Evolutionary conservation across 129 eudicot species (phyloP).

Genomic region (Sambucus nigra): DNA sequence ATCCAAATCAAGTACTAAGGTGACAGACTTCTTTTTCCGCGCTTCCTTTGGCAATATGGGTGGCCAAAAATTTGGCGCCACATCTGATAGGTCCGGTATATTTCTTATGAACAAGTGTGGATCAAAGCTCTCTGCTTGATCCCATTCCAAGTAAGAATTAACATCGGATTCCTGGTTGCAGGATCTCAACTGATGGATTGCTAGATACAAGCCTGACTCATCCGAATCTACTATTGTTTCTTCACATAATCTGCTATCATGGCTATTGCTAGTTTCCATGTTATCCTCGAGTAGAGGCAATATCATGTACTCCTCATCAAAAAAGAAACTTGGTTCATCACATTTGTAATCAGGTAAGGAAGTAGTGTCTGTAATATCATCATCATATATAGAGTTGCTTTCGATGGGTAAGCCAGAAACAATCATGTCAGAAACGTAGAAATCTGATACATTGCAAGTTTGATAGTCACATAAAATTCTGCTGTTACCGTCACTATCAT

Average conservation of each 20-base stretch:
- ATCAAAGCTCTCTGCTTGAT: constrained; percentile 65
- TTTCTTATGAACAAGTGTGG: constrained; percentile 69
- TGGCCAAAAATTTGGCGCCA: constrained; percentile 30
- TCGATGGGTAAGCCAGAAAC: constrained; percentile 48
- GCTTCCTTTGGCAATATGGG: constrained; percentile 17
- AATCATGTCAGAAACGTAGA: constrained; percentile 80
- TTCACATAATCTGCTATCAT: constrained; percentile 28
- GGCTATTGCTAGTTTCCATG: constrained; percentile 31
- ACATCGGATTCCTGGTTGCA: constrained; percentile 47
- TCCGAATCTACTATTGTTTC: constrained; percentile 33
- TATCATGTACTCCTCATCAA: constrained; percentile 53
- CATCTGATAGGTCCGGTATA: constrained; percentile 57
- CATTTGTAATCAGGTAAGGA: constrained; percentile 53
- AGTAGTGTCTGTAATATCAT: constrained; percentile 22
- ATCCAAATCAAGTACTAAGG: constrained; percentile 91
- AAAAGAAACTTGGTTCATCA: constrained; percentile 48
- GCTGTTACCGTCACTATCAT: constrained; percentile 46
- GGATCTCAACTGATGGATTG: constrained; percentile 64
- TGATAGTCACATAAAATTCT: constrained; percentile 54
- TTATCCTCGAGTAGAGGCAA: constrained; percentile 67
- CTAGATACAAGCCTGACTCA: constrained; percentile 58
- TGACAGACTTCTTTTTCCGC: constrained; percentile 45
- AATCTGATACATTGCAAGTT: constrained; percentile 71
- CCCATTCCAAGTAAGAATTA: constrained; percentile 41
- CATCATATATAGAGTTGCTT: constrained; percentile 26